Evolutionary conservation across 148 eudicot species (phyloP).

Genomic region (Arctostaphylos glauca): DNA sequence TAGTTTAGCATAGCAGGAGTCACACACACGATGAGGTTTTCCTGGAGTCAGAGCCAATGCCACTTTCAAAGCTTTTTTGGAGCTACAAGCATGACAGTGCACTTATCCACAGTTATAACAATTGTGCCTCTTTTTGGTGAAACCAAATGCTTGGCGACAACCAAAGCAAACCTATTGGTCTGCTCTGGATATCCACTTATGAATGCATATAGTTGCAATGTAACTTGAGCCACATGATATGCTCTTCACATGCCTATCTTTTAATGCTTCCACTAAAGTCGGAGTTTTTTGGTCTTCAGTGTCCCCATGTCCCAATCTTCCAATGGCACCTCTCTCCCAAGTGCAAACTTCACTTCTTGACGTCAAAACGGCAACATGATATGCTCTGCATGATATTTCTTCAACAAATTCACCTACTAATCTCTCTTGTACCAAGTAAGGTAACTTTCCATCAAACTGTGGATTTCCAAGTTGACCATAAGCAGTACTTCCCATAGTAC

Average conservation of each 20-base stretch:
- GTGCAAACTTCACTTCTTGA: conserved; percentile 79
- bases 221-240: conserved; percentile 69
- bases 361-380: conserved; percentile 64
- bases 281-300: conserved; percentile 62
- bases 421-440: conserved; percentile 67
- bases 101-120: conserved; percentile 75
- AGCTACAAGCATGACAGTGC: conserved; percentile 71
- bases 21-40: conserved; percentile 84
- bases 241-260: conserved; percentile 63
- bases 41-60: conserved; percentile 82
- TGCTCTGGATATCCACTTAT: conserved; percentile 77
- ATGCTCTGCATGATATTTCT: conserved; percentile 69
- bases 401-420: conserved; percentile 74
- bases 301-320: conserved; percentile 77
- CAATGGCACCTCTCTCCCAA: conserved; percentile 81
- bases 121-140: conserved; percentile 68
- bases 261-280: conserved; percentile 62
- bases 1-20: conserved; percentile 63
- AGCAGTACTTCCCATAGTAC: conserved; percentile 67
- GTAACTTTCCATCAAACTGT: conserved; percentile 54
- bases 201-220: conserved; percentile 67
- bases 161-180: conserved; percentile 77
- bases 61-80: conserved; percentile 63
- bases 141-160: conserved; percentile 74
- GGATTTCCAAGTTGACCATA: conserved; percentile 75